Conservation (phyloP, 2,329 filamentous ascomycete genomes). For the Penicillium psychrosexuale region DNA sequence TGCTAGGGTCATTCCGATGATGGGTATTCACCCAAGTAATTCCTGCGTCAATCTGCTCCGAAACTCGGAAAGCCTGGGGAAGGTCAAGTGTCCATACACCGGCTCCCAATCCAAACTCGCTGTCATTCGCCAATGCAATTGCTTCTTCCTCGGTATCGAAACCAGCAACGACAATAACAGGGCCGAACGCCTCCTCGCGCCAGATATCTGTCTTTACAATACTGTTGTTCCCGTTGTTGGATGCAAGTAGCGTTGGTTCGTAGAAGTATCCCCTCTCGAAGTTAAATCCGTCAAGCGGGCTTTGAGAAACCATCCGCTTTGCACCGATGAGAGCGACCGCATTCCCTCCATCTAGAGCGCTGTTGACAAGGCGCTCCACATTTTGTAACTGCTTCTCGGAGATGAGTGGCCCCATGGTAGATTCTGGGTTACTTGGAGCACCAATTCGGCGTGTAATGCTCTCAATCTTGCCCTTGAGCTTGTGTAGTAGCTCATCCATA, state of each 20-base stretch:
- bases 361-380: slow-evolving; percentile 11
- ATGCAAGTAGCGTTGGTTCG: slow-evolving; percentile 16
- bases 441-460: slow-evolving; percentile 35
- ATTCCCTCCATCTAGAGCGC: not conserved
- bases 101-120: slow-evolving; percentile 51
- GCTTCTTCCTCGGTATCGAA: slow-evolving; percentile 50
- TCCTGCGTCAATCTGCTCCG: slow-evolving; percentile 48
- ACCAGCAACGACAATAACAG: slow-evolving; percentile 49
- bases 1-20: slow-evolving; percentile 71
- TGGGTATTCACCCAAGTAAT: slow-evolving; percentile 54
- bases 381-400: slow-evolving; percentile 14
- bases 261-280: slow-evolving; percentile 19
- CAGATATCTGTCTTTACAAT: slow-evolving; percentile 29
- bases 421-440: slow-evolving; percentile 11
- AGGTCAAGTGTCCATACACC: slow-evolving; percentile 53
- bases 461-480: slow-evolving; percentile 46
- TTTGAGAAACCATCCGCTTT: slow-evolving; percentile 12
- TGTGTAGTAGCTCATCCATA: slow-evolving; percentile 37
- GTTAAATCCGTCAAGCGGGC: slow-evolving; percentile 15
- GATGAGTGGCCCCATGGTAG: slow-evolving; percentile 21
- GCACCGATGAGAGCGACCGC: slow-evolving; percentile 8
- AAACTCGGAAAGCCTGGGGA: slow-evolving; percentile 48
- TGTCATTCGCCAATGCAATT: slow-evolving; percentile 49
- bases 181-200: slow-evolving; percentile 51
- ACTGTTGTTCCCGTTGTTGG: not conserved